A percentile compares a stretch with the other conserved stretches of the same genome.
Conservation (phyloP, 2,329 filamentous ascomycete species). For the Claviceps sp. region DNA sequence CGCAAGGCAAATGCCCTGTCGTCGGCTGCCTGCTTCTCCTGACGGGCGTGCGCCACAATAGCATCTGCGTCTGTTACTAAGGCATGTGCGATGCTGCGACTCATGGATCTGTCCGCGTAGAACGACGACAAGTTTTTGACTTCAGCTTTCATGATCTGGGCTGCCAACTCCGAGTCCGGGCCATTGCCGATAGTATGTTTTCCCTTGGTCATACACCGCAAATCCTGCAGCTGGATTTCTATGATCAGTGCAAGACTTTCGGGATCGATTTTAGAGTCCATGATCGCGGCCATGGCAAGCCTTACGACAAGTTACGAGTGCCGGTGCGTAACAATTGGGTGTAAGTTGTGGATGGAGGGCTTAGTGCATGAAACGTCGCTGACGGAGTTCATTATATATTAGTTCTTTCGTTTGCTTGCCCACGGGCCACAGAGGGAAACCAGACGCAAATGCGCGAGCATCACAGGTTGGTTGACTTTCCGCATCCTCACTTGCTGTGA, state of each 20-base stretch:
- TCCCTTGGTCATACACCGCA: slow-evolving; percentile 6
- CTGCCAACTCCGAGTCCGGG: slow-evolving; percentile 6
- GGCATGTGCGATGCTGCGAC: slow-evolving; percentile 10
- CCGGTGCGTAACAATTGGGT: not conserved
- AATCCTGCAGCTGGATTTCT: slow-evolving; percentile 10
- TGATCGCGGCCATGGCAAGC: not conserved
- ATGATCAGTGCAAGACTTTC: slow-evolving; percentile 9
- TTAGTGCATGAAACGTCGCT: too few species aligned
- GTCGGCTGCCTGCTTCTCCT: not conserved
- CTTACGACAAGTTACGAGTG: too few species aligned
- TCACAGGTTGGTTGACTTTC: too few species aligned
- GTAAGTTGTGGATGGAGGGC: too few species aligned
- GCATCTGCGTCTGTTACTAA: slow-evolving; percentile 6
- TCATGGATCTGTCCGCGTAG: slow-evolving; percentile 7
- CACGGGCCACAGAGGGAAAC: too few species aligned
- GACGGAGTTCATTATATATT: too few species aligned
- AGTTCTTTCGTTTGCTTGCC: too few species aligned
- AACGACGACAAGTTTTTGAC: slow-evolving; percentile 3
- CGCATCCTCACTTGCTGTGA: too few species aligned
- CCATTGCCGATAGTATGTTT: slow-evolving; percentile 3
- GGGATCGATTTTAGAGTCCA: slow-evolving; percentile 2
- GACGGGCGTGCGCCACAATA: not conserved
- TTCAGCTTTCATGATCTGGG: slow-evolving; percentile 7
- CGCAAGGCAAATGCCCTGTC: not conserved
- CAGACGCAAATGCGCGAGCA: too few species aligned